phyloP scores from a whole-genome alignment of 805 yeast species.

The Vanderwaltozyma tropicalis region DNA sequence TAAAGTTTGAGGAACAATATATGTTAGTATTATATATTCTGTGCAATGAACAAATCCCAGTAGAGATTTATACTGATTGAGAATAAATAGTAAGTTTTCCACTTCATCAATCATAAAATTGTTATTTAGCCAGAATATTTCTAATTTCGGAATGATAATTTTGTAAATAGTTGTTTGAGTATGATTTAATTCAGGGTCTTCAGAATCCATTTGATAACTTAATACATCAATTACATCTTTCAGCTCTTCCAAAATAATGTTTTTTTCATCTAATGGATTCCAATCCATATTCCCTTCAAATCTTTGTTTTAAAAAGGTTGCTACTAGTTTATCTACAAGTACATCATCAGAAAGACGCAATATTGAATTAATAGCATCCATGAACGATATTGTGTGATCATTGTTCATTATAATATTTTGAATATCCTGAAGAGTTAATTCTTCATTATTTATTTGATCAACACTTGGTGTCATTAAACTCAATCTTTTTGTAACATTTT shows the following conservation, averaged over 20 bases:
- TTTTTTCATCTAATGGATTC: conserved; percentile 6
- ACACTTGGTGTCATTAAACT: no score
- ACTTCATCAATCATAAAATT: conserved; percentile 7
- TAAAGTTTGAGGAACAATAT: not conserved
- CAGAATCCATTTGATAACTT: conserved; percentile 9
- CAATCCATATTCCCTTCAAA: not conserved
- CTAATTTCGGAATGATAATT: conserved; percentile 5
- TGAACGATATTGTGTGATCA: not conserved
- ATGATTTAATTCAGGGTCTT: conserved; percentile 10
- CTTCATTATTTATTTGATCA: no score
- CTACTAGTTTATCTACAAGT: conserved; percentile 11
- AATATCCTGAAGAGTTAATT: not conserved
- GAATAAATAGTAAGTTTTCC: not conserved
- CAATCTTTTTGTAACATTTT: no score
- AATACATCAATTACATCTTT: not conserved
- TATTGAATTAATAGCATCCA: not conserved
- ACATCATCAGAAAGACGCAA: conserved; percentile 7
- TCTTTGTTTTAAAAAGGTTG: conserved; percentile 4
- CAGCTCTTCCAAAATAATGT: conserved; percentile 2
- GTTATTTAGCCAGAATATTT: conserved; percentile 10
- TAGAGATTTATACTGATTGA: not conserved
- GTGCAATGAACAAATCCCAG: not conserved
- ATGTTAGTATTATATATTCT: not conserved
- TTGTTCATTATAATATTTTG: not conserved
- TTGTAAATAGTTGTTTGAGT: conserved; percentile 18